Percentiles rank a stretch among this genome's conserved stretches.
These are phyloP conservation scores for Ascochyta lentis DNA, from an alignment of 2,329 filamentous ascomycete genomes.

Conservation along the genomic window DNA sequence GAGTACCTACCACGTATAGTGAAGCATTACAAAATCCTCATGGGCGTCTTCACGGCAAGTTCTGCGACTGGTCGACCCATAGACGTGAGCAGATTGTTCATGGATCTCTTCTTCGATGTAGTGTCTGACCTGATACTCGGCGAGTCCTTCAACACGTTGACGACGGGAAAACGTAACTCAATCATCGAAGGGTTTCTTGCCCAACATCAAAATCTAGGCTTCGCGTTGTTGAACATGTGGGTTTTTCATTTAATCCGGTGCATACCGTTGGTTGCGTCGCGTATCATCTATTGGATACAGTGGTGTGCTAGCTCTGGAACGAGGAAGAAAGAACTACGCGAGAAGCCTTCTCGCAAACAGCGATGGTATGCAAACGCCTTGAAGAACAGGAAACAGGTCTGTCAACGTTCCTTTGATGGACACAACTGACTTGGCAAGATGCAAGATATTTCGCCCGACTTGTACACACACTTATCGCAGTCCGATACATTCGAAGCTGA, in stretches of 20 bases:
- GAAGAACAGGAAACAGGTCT: slow-evolving; percentile 13
- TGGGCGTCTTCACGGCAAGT: not conserved
- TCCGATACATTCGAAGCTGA: slow-evolving; percentile 10
- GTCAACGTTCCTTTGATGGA: not conserved
- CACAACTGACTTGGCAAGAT: slow-evolving; percentile 13
- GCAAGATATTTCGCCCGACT: slow-evolving; percentile 8
- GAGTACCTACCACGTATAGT: not conserved
- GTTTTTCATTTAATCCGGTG: slow-evolving; percentile 16
- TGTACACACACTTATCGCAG: slow-evolving; percentile 22
- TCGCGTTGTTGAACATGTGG: slow-evolving; percentile 17
- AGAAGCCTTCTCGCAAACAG: not conserved
- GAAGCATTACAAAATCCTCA: slow-evolving; percentile 2
- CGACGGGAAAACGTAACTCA: slow-evolving; percentile 8
- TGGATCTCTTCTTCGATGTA: slow-evolving; percentile 24
- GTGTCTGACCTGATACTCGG: slow-evolving; percentile 21
- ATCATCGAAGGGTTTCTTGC: slow-evolving; percentile 15
- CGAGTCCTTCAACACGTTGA: slow-evolving; percentile 20
- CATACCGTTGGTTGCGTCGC: slow-evolving; percentile 1
- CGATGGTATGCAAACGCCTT: slow-evolving; percentile 19
- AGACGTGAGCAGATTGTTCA: slow-evolving; percentile 13
- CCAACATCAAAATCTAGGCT: slow-evolving; percentile 14
- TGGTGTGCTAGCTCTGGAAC: not conserved
- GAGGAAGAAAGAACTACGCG: slow-evolving; percentile 4
- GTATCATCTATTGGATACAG: not conserved
- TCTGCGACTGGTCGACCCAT: not conserved